These are phyloP conservation scores for Schizophyllum amplum DNA, from an alignment of 1,284 basidiomycete species.

Conservation along the genomic window DNA sequence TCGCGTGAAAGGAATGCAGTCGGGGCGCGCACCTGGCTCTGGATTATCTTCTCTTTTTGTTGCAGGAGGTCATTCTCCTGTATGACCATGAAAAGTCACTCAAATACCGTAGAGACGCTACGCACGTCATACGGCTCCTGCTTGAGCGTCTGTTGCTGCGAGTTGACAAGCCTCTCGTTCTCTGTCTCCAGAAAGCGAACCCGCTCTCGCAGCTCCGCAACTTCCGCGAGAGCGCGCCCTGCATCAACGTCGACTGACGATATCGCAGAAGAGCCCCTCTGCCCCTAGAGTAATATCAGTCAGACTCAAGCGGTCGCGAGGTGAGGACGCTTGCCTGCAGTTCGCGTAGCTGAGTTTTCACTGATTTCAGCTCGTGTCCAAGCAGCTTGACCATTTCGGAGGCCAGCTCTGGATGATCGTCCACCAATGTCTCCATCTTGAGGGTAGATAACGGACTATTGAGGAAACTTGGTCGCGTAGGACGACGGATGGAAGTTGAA, in stretches of 20 bases:
- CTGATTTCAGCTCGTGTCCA: neutral
- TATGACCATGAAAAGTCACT: neutral
- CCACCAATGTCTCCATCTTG: neutral
- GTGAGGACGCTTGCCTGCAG: neutral
- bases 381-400: neutral
- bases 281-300: neutral
- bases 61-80: neutral
- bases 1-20: neutral
- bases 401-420: neutral
- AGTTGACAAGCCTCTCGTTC: neutral
- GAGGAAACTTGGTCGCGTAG: too few relatives aligned
- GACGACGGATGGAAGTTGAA: too few relatives aligned
- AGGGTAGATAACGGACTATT: too few relatives aligned
- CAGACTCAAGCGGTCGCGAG: neutral
- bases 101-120: neutral
- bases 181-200: neutral
- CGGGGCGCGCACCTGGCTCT: neutral
- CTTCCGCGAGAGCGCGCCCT: neutral
- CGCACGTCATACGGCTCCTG: neutral
- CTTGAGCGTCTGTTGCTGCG: neutral
- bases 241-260: neutral
- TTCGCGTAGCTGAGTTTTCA: neutral
- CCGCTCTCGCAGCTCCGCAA: neutral
- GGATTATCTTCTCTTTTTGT: neutral
- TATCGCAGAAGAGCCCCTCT: neutral